phyloP scores from a whole-genome alignment of 345 rosid genomes.

The Isatis tinctoria region DNA sequence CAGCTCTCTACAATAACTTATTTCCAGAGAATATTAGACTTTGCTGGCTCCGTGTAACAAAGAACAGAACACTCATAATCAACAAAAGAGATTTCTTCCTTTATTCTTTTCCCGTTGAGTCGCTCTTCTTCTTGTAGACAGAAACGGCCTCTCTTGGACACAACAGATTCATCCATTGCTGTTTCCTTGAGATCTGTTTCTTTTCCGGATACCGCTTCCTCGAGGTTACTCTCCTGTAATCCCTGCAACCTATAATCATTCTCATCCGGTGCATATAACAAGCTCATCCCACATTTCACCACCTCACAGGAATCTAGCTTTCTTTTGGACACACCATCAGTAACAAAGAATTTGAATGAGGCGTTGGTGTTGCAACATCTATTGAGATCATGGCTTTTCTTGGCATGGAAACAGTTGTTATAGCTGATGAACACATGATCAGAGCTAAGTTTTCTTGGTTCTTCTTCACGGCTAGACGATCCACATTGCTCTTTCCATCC shows the following conservation, averaged over 20 bases:
- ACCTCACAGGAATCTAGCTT: conserved; percentile 21
- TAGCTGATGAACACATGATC: conserved; percentile 31
- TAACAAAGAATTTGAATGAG: conserved; percentile 19
- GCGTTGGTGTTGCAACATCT: conserved; percentile 21
- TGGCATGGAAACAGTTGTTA: conserved; percentile 14
- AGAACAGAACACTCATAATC: conserved; percentile 8
- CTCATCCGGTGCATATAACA: conserved; percentile 23
- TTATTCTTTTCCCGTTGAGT: conserved; percentile 10
- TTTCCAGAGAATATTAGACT: conserved; percentile 9
- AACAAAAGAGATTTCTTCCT: not conserved
- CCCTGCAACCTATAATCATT: conserved; percentile 23
- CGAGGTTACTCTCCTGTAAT: conserved; percentile 2
- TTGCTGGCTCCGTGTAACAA: conserved; percentile 10
- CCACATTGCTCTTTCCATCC: conserved; percentile 22
- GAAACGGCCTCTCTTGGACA: conserved; percentile 14
- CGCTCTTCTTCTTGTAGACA: conserved; percentile 11
- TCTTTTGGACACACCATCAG: conserved; percentile 19
- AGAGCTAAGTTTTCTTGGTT: conserved; percentile 13
- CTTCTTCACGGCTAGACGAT: conserved; percentile 22
- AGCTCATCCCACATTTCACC: conserved; percentile 30
- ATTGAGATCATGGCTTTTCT: conserved; percentile 8
- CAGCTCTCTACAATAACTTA: not conserved
- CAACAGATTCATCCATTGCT: not conserved
- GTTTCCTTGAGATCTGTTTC: not conserved
- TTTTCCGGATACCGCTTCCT: not conserved